Percentiles rank a stretch among this genome's conserved stretches.
phyloP scores from a whole-genome alignment of 2,329 filamentous ascomycete genomes.

The Curvularia verruculosa region DNA sequence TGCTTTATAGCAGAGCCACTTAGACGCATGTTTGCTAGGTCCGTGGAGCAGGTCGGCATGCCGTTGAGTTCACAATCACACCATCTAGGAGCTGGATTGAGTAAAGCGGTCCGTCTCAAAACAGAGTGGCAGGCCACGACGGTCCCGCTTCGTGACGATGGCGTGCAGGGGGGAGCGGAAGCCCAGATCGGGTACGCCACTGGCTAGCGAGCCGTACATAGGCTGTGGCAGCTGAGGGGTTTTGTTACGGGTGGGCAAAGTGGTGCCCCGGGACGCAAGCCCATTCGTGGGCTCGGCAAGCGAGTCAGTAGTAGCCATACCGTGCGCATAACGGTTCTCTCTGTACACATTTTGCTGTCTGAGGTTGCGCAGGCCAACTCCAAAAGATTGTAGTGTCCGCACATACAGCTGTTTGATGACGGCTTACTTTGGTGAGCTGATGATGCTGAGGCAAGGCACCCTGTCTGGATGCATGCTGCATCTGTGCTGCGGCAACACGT shows the following conservation, averaged over 20 bases:
- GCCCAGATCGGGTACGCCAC: conserved; percentile 19
- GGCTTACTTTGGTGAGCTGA: background rate
- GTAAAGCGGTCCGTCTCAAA: conserved; percentile 13
- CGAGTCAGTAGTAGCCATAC: conserved; percentile 27
- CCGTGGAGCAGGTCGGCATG: conserved; percentile 29
- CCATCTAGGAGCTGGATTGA: conserved; percentile 12
- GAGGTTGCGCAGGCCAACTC: background rate
- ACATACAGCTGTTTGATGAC: background rate
- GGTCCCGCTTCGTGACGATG: conserved; percentile 10
- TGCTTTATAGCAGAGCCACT: conserved; percentile 22
- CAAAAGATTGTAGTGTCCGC: background rate
- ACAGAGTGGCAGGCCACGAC: conserved; percentile 15
- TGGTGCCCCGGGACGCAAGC: conserved; percentile 26
- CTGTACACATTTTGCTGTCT: conserved; percentile 1
- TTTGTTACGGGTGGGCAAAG: conserved; percentile 17
- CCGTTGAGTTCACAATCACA: conserved; percentile 23
- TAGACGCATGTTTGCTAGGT: conserved; percentile 17
- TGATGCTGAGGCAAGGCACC: background rate
- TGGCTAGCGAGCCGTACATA: conserved; percentile 27
- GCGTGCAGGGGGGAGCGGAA: conserved; percentile 26
- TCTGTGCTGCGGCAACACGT: background rate
- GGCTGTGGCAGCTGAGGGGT: conserved; percentile 27
- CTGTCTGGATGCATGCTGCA: background rate
- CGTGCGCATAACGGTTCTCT: conserved; percentile 24
- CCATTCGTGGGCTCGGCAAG: conserved; percentile 25